Base-by-base conservation (phyloP, 2,329 filamentous ascomycete genomes). In the Chaetothyriales sp. region DNA sequence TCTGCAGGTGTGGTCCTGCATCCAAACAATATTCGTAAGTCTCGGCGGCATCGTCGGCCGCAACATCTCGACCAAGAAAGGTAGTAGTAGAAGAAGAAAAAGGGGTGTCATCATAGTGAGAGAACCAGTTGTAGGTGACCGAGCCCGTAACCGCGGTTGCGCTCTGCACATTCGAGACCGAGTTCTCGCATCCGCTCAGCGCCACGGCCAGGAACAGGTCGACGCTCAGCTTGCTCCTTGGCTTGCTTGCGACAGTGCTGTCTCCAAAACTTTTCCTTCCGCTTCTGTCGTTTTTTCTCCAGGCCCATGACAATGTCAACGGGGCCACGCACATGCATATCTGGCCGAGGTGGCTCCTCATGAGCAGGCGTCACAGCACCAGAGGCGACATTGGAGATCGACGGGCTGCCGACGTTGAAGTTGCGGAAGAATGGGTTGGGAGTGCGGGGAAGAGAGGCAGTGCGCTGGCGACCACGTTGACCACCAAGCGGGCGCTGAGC, bases 231-330 rank as follows among this genome's bases (percentile, higher is more conserved):
- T 57, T 87, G 77, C 59, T 74, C 75, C 60, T 79, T 88, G 57
- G 81, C 80, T 51, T 82, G 83, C 61, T 87, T 86, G 64, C 87
- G 83, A 70, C 86, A 93, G 63, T 90, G 84, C 66, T 94, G 92
- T 61, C 89, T 83, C 64, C 86, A 83, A 62, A 88, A 84, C 68
- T 95, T 95, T 68, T 96, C 89, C 70, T 84, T 88, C 60, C 92
- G 84, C 57, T 92, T 82, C 70, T 92, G 86, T 22, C 89, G 83
- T 72, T 95, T 96, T 68, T 86, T 83, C 71, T 98, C 92, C 1
- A 98, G 77, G 7, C 92, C 92, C 66, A 95, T 94, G 68, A 95
- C 86, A 55, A 95, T 98, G 67, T 96, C 92, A 59, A 98, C 93
- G 36, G 92, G 89, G n/a, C 88, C 87, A 55, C 92, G 84, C 8